Evolutionary conservation across 1,139 yeast genomes (phyloP).

Genomic region (Magnusiomyces starmeri): DNA sequence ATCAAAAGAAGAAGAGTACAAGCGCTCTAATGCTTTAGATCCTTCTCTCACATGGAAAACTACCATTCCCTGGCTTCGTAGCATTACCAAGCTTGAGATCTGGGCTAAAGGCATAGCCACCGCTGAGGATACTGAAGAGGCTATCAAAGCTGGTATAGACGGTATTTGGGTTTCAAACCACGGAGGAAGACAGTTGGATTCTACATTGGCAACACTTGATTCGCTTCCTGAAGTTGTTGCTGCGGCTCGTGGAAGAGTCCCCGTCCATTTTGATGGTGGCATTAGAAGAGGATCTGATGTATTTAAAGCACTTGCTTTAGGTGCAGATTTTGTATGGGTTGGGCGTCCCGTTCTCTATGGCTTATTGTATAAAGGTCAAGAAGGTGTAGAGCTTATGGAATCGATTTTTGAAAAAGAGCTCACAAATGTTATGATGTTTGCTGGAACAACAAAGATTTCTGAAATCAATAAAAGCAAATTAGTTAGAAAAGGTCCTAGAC

Average conservation of each 20-base stretch:
- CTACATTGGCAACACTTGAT: conserved; percentile 54
- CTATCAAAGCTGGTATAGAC: conserved; percentile 47
- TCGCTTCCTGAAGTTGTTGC: conserved; percentile 55
- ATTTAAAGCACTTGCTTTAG: conserved; percentile 62
- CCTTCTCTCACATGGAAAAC: conserved; percentile 59
- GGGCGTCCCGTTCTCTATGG: conserved; percentile 66
- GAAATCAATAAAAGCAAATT: conserved; percentile 23
- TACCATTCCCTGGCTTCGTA: conserved; percentile 39
- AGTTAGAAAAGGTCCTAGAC: conserved; percentile 26
- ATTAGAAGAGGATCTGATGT: conserved; percentile 60
- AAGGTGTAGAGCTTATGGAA: conserved; percentile 43
- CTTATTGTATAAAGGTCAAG: conserved; percentile 56
- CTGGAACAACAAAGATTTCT: conserved; percentile 23
- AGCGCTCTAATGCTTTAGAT: conserved; percentile 47
- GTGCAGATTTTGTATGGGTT: conserved; percentile 65
- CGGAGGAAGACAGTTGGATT: conserved; percentile 66
- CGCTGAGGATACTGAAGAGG: conserved; percentile 46
- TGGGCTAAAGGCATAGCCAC: conserved; percentile 49
- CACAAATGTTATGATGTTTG: conserved; percentile 30
- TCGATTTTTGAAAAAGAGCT: conserved; percentile 30
- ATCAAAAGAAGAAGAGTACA: conserved; percentile 13
- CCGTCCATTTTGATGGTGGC: conserved; percentile 62
- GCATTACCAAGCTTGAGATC: conserved; percentile 33
- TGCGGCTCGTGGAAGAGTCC: conserved; percentile 42
- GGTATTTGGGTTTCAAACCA: conserved; percentile 61